These are phyloP conservation scores for Pyrus pyrifolia DNA, from an alignment of 306 rosid species.

Conservation along the genomic window DNA sequence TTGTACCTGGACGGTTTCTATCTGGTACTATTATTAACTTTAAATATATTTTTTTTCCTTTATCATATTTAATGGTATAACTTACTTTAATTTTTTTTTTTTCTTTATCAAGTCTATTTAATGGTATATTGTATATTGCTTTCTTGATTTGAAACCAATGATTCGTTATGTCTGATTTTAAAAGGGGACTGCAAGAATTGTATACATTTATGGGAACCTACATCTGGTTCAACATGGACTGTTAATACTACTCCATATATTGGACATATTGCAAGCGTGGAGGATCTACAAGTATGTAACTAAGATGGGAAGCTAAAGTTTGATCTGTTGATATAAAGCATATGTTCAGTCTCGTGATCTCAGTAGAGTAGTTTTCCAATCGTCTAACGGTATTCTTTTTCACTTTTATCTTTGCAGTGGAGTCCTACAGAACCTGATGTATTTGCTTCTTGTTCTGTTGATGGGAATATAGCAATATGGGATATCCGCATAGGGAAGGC, in stretches of 20 bases:
- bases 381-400: conserved; percentile 2
- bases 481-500: conserved; percentile 73
- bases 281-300: conserved; percentile 75
- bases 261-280: conserved; percentile 81
- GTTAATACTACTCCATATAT: conserved; percentile 55
- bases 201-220: conserved; percentile 41
- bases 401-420: conserved; percentile 60
- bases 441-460: conserved; percentile 87
- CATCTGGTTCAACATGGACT: conserved; percentile 69
- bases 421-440: conserved; percentile 76
- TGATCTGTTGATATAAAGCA: conserved; percentile 8
- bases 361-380: background rate
- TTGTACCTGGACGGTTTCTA: conserved; percentile 67
- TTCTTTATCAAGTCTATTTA: background rate
- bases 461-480: conserved; percentile 81
- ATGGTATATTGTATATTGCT: background rate
- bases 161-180: background rate
- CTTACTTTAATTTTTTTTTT: conserved; percentile 2
- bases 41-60: too few relatives aligned
- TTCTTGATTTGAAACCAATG: background rate
- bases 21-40: conserved; percentile 44
- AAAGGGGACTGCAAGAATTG: conserved; percentile 78
- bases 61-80: too few relatives aligned
- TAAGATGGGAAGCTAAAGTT: conserved; percentile 14
- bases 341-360: background rate